Conservation (phyloP, 257 asterid genomes). For the Solanum pennellii region DNA sequence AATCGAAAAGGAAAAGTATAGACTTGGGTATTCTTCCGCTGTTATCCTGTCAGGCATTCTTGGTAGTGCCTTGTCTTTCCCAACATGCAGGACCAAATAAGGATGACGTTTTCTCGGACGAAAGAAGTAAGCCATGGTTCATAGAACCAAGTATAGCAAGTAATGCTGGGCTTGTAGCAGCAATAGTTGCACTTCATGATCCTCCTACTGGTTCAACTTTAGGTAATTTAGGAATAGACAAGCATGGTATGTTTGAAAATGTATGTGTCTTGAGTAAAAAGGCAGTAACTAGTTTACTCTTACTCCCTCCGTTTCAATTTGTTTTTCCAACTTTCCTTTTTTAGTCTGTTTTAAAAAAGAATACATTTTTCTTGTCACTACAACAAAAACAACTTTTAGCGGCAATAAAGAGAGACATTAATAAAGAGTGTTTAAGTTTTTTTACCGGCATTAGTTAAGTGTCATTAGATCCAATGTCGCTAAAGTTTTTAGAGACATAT, state of each 20-base stretch:
- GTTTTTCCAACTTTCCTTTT: background rate
- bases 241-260: conserved; percentile 32
- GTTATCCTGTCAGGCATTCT: too few species aligned
- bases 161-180: conserved; percentile 54
- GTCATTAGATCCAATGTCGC: too few species aligned
- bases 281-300: background rate
- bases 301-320: background rate
- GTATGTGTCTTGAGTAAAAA: background rate
- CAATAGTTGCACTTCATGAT: conserved; percentile 35
- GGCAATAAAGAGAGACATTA: too few species aligned
- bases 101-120: conserved; percentile 23
- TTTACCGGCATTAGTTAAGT: too few species aligned
- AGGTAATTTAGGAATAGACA: conserved; percentile 32
- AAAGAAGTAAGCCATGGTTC: conserved; percentile 24
- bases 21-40: too few species aligned
- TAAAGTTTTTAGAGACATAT: too few species aligned
- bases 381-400: too few species aligned
- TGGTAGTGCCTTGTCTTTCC: too few species aligned
- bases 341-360: background rate
- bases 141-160: conserved; percentile 41
- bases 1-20: too few species aligned
- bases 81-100: conserved; percentile 49
- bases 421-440: too few species aligned
- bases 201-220: conserved; percentile 12
- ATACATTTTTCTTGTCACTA: background rate